These are phyloP conservation scores for Cyberlindnera suaveolens DNA, from an alignment of 805 yeast genomes.

Conservation along the genomic window DNA sequence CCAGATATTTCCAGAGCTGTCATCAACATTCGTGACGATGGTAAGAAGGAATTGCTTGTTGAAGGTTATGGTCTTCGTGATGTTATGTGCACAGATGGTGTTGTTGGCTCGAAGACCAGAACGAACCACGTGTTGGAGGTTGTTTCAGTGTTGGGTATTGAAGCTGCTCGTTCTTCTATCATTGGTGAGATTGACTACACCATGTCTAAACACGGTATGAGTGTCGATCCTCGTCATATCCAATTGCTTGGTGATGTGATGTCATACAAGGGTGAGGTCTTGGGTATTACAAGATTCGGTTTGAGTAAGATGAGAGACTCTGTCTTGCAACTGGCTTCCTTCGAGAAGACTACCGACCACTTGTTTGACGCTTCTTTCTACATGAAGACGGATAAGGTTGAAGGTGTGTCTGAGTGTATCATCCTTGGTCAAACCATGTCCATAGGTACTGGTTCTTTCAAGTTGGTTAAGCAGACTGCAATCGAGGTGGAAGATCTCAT, in stretches of 20 bases:
- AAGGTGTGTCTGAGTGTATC: constrained; percentile 97
- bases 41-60: constrained; percentile 83
- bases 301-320: constrained; percentile 98
- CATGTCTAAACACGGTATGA: constrained; percentile 99
- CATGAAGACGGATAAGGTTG: constrained; percentile 92
- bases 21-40: constrained; percentile 83
- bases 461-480: constrained; percentile 59
- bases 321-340: constrained; percentile 92
- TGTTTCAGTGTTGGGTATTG: constrained; percentile 86
- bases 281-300: constrained; percentile 98
- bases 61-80: constrained; percentile 97
- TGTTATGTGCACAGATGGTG: constrained; percentile 98
- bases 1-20: constrained; percentile 93
- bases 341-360: constrained; percentile 98
- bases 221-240: constrained; percentile 98
- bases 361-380: constrained; percentile 96
- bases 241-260: constrained; percentile 96
- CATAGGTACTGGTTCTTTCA: constrained; percentile 96
- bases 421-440: constrained; percentile 97
- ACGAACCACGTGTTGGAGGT: constrained; percentile 94
- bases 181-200: constrained; percentile 94
- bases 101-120: constrained; percentile 75
- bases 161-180: constrained; percentile 93
- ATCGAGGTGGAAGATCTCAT: constrained; percentile 37
- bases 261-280: constrained; percentile 97